These are phyloP conservation scores for Thalassiosira mediterranea DNA, from an alignment of 352 stramenopile genomes.

Conservation along the genomic window DNA sequence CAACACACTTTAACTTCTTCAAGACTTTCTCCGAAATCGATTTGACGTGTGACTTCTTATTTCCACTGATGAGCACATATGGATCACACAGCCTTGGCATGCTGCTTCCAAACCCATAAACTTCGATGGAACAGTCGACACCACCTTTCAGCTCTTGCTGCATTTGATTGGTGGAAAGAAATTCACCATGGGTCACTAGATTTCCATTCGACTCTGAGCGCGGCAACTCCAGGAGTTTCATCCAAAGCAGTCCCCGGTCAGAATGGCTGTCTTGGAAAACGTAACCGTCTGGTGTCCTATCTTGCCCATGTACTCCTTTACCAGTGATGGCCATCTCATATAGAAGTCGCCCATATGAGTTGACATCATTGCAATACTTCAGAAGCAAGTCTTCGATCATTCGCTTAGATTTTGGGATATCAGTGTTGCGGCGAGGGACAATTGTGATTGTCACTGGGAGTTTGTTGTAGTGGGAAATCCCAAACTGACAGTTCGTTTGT, in stretches of 20 bases:
- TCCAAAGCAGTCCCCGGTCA: slow-evolving; percentile 1
- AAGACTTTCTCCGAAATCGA: no score
- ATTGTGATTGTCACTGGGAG: not conserved
- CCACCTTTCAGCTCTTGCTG: slow-evolving; percentile 11
- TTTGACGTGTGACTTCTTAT: no score
- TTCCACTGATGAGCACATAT: slow-evolving; percentile 20
- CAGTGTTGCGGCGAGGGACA: not conserved
- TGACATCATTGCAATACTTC: not conserved
- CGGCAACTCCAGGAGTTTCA: slow-evolving; percentile 26
- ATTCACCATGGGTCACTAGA: slow-evolving; percentile 1
- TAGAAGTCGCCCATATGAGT: not conserved
- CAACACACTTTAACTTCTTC: no score
- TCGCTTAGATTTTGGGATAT: not conserved
- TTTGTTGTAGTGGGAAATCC: not conserved
- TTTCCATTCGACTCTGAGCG: not conserved
- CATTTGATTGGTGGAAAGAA: not conserved
- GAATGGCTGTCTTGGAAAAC: not conserved
- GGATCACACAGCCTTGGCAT: slow-evolving; percentile 10
- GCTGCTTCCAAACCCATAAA: slow-evolving; percentile 17
- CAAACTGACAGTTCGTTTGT: not conserved
- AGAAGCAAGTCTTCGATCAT: not conserved
- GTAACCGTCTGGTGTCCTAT: not conserved
- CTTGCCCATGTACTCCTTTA: not conserved
- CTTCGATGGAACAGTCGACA: slow-evolving; percentile 13
- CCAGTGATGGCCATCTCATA: not conserved